Base-by-base conservation (phyloP, 805 yeast genomes). In the Sugiyamaella floridensis region DNA sequence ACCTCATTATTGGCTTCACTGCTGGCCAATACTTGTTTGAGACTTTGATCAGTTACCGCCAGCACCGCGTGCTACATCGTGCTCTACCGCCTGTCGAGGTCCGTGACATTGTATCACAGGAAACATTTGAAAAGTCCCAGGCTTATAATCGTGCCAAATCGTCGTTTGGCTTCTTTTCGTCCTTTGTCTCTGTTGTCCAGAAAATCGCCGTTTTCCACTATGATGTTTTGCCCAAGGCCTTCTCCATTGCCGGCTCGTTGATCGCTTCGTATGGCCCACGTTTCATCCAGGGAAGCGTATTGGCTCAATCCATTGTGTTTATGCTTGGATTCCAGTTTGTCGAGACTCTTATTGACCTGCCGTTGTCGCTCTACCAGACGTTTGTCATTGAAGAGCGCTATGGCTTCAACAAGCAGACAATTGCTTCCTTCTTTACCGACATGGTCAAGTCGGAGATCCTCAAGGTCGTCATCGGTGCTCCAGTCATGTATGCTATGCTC, bases 331-430 rank as follows among this genome's bases (percentile, higher is more conserved):
- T 80, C 61, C 71, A 81, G 32, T 50, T 74, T 20, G 55, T 82
- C 45, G 73, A 83, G 8, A 72, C 83, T 2, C 48, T 88, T 2
- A 54, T 81, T 29, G 74, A 79, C 2, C 66, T 50, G 34, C 53
- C 53, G 2, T 64, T 83, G 19, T 75, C 82, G 9, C 82, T 85
- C 67, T 90, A 89, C 70, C 73, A 78, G 53, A 85, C 85, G 61
- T 93, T 93, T 72, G 90, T 89, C 14, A 75, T 93, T 60, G 99
- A 93, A 71, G 96, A 92, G 67, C 81, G 81, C 69, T 92, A 77
- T 63, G 99, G 99, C 0, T 93, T 93, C 73, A 93, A 93, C 73
- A 93, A 93, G 70, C 76, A 80, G 60, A 92, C 97, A 2, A 55
- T 76, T 15, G 71, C 74, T 48, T 73, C 89, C 48, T 93, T 95